phyloP scores from a whole-genome alignment of 2,329 filamentous ascomycete genomes.

The Elsinoe arachidis region DNA sequence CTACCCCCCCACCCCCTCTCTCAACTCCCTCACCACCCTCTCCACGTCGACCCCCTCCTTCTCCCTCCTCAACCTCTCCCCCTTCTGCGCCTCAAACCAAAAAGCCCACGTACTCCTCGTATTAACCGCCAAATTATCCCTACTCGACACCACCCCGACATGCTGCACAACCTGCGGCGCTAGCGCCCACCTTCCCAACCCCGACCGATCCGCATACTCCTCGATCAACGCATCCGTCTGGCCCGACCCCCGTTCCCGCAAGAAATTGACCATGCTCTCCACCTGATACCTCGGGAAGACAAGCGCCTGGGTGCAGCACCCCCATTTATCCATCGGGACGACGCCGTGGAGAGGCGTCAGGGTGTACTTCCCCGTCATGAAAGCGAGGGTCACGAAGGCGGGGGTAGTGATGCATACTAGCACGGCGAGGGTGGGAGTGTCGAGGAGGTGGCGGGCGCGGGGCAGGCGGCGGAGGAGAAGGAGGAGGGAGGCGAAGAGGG shows the following conservation, averaged over 20 bases:
- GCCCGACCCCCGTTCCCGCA: slow-evolving; percentile 16
- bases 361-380: slow-evolving; percentile 17
- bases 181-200: slow-evolving; percentile 15
- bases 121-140: slow-evolving; percentile 17
- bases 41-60: slow-evolving; percentile 7
- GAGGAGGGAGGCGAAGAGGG: slow-evolving; percentile 2
- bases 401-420: slow-evolving; percentile 13
- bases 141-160: slow-evolving; percentile 16
- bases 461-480: not conserved
- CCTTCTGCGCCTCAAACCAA: slow-evolving; percentile 16
- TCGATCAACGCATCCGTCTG: slow-evolving; percentile 20
- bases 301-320: slow-evolving; percentile 30
- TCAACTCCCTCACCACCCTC: not conserved
- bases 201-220: slow-evolving; percentile 15
- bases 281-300: slow-evolving; percentile 23
- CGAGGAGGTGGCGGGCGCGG: slow-evolving; percentile 10
- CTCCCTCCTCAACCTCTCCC: slow-evolving; percentile 2
- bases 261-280: slow-evolving; percentile 13
- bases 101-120: slow-evolving; percentile 17
- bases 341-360: slow-evolving; percentile 15
- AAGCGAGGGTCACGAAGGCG: slow-evolving; percentile 16
- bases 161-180: slow-evolving; percentile 20
- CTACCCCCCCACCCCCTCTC: no score
- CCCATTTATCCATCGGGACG: slow-evolving; percentile 19
- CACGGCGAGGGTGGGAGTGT: slow-evolving; percentile 8